Evolutionary conservation across 2,329 filamentous ascomycete species (phyloP).

Genomic region (Xylariaceae sp.): DNA sequence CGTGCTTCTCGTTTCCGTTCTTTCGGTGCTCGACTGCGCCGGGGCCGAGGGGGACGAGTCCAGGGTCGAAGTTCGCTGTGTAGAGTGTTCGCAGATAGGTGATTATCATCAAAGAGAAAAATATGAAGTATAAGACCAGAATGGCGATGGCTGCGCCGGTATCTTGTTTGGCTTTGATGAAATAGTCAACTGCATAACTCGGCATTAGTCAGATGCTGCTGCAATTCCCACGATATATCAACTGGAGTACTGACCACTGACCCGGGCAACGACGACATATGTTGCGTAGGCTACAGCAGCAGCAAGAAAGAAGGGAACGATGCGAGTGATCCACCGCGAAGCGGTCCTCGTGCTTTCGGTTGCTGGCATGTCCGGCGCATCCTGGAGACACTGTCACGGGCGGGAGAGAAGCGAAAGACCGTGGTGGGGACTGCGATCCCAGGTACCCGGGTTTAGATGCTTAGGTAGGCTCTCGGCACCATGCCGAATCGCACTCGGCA

Average conservation of each 20-base stretch:
- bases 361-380: constrained; percentile 30
- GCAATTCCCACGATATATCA: neutral
- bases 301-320: constrained; percentile 68
- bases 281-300: constrained; percentile 66
- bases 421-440: neutral
- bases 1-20: constrained; percentile 27
- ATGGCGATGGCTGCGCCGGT: constrained; percentile 63
- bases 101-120: constrained; percentile 63
- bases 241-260: constrained; percentile 60
- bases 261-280: constrained; percentile 65
- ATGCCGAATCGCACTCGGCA: too few species aligned
- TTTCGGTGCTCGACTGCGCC: constrained; percentile 29
- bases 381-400: constrained; percentile 7
- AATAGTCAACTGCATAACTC: constrained; percentile 62
- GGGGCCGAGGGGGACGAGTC: constrained; percentile 66
- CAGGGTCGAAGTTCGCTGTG: constrained; percentile 67
- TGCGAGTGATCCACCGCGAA: constrained; percentile 59
- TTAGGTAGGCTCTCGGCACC: too few species aligned
- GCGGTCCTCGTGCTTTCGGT: constrained; percentile 40
- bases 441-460: too few species aligned
- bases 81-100: constrained; percentile 71
- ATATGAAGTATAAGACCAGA: constrained; percentile 68
- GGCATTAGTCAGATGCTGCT: constrained; percentile 3
- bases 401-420: neutral
- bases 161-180: constrained; percentile 52